phyloP scores from a whole-genome alignment of 2,329 filamentous ascomycete genomes.

The Plectosphaerella sp. region DNA sequence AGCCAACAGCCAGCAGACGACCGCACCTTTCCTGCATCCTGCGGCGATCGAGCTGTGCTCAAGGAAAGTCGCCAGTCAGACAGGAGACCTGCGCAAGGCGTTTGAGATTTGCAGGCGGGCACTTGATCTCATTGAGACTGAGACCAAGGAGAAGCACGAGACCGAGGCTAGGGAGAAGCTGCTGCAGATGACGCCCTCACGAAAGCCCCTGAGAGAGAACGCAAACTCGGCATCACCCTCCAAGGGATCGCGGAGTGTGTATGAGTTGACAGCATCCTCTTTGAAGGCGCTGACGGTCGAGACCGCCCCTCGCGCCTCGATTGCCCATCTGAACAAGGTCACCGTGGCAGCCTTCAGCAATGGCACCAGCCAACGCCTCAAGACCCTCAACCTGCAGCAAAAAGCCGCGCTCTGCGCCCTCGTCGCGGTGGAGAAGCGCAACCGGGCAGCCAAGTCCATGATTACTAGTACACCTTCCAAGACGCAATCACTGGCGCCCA shows the following conservation, averaged over 20 bases:
- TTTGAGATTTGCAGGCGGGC: conserved; percentile 91
- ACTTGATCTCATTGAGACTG: conserved; percentile 82
- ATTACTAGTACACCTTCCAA: conserved; percentile 54
- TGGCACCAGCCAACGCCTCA: conserved; percentile 77
- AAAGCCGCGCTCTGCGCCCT: conserved; percentile 91
- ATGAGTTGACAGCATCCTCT: conserved; percentile 47
- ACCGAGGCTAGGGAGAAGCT: conserved; percentile 54
- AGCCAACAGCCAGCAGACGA: conserved; percentile 42
- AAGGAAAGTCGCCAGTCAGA: conserved; percentile 91
- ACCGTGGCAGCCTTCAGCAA: conserved; percentile 88
- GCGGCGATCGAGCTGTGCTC: conserved; percentile 91
- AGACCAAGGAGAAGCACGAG: conserved; percentile 71
- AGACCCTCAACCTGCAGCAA: conserved; percentile 89
- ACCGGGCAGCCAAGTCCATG: conserved; percentile 42
- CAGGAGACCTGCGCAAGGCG: conserved; percentile 88
- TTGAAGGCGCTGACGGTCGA: conserved; percentile 63
- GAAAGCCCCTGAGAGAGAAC: conserved; percentile 77
- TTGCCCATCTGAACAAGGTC: conserved; percentile 87
- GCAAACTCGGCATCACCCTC: conserved; percentile 62
- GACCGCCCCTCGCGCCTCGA: conserved; percentile 82
- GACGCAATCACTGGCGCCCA: conserved; percentile 60
- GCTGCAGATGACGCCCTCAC: conserved; percentile 62
- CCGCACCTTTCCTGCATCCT: conserved; percentile 85
- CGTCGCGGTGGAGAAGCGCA: conserved; percentile 77
- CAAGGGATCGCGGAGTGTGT: conserved; percentile 35